A percentile compares a stretch with the other conserved stretches of the same genome.
Conservation (phyloP, 148 eudicot species). For the Fagopyrum homotropicum region DNA sequence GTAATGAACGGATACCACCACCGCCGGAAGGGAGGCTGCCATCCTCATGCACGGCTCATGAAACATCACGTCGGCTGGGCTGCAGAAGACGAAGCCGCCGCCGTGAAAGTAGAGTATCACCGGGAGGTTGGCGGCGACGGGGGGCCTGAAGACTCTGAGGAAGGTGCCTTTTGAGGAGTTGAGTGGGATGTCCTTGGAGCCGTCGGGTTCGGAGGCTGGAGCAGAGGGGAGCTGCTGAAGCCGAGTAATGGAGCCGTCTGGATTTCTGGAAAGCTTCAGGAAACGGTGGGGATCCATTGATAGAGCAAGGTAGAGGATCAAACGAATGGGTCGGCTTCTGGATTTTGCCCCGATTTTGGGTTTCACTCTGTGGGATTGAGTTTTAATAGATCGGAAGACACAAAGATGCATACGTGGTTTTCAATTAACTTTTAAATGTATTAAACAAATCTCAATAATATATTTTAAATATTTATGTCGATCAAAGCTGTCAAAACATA, state of each 20-base stretch:
- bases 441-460: no score
- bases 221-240: constrained; percentile 4
- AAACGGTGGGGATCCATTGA: constrained; percentile 46
- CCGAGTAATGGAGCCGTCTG: constrained; percentile 59
- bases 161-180: constrained; percentile 43
- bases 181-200: constrained; percentile 55
- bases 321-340: background rate
- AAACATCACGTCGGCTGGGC: constrained; percentile 34
- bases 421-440: no score
- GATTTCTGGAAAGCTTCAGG: constrained; percentile 45
- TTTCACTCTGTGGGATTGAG: no score
- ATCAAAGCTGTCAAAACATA: no score
- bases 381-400: no score
- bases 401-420: no score
- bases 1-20: constrained; percentile 55
- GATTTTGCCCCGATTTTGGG: background rate
- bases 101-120: constrained; percentile 59
- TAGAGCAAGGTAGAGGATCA: background rate
- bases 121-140: constrained; percentile 36
- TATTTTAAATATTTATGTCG: no score
- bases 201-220: constrained; percentile 19
- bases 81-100: constrained; percentile 56
- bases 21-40: constrained; percentile 35
- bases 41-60: constrained; percentile 37
- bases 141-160: constrained; percentile 60